These are phyloP conservation scores for Saccharomyces uvarum DNA, from an alignment of 1,139 yeast genomes.

Conservation along the genomic window DNA sequence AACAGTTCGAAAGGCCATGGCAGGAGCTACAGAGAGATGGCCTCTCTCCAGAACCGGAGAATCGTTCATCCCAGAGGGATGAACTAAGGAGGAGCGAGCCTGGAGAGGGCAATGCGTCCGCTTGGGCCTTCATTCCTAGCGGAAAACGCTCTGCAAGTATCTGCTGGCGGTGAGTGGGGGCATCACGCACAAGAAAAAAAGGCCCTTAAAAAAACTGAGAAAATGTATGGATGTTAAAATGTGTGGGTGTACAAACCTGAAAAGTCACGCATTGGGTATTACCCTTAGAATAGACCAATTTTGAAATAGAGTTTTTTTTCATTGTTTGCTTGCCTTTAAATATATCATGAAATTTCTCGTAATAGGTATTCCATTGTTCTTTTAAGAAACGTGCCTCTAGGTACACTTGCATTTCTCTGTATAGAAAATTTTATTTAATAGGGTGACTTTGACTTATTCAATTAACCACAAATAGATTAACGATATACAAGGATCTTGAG, in stretches of 20 bases:
- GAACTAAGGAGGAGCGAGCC: neutral
- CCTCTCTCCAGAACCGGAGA: neutral
- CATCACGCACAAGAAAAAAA: neutral
- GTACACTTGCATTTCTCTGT: neutral
- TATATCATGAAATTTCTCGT: neutral
- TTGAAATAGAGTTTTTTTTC: neutral
- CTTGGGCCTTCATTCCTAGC: neutral
- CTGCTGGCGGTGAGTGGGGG: neutral
- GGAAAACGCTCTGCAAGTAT: neutral
- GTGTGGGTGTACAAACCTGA: neutral
- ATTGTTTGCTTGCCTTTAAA: neutral
- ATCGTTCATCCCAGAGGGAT: neutral
- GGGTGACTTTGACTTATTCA: neutral
- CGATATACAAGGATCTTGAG: neutral
- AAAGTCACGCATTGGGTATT: neutral
- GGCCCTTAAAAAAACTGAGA: neutral
- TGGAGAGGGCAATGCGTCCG: neutral
- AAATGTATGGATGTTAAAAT: neutral
- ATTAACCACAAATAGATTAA: neutral
- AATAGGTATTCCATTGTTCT: neutral
- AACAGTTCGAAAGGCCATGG: neutral
- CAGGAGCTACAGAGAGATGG: neutral
- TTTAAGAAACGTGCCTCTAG: neutral
- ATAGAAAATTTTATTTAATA: neutral
- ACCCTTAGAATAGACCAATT: neutral